Conservation (phyloP, 2,329 filamentous ascomycete species). For the Fusarium musae region DNA sequence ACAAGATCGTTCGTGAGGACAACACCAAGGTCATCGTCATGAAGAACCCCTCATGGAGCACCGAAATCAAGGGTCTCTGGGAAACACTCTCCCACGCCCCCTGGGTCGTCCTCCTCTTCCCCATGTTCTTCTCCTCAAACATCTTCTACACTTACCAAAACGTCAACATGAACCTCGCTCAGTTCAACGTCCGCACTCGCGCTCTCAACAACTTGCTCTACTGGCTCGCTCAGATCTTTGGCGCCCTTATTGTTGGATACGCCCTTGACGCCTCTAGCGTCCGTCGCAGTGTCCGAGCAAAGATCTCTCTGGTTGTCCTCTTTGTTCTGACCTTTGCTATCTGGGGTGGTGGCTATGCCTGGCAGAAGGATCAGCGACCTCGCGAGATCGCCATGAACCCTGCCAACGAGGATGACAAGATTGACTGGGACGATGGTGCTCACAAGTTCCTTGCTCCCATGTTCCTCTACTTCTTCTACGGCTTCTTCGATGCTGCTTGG, state of each 20-base stretch:
- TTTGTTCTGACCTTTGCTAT: constrained; percentile 63
- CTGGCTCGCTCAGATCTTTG: constrained; percentile 68
- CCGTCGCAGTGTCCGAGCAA: constrained; percentile 57
- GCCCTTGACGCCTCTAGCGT: constrained; percentile 57
- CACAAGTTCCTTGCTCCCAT: constrained; percentile 69
- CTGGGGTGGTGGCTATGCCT: constrained; percentile 72
- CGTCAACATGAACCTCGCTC: constrained; percentile 64
- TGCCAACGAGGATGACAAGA: constrained; percentile 40
- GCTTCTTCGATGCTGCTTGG: constrained; percentile 74
- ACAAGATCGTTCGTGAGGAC: constrained; percentile 54
- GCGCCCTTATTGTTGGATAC: constrained; percentile 59
- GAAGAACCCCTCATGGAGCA: constrained; percentile 51
- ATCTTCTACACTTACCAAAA: constrained; percentile 68
- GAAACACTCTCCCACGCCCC: constrained; percentile 52
- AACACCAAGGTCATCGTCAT: constrained; percentile 51
- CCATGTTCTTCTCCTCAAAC: constrained; percentile 66
- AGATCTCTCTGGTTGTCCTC: constrained; percentile 58
- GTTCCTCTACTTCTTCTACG: constrained; percentile 77
- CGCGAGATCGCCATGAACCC: constrained; percentile 55
- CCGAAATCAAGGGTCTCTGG: constrained; percentile 53
- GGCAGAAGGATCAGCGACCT: constrained; percentile 67
- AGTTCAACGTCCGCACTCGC: constrained; percentile 66
- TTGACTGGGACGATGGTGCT: constrained; percentile 59
- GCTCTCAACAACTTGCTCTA: constrained; percentile 65
- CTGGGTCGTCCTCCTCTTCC: constrained; percentile 54